A percentile compares a stretch with the other conserved stretches of the same genome.
Conservation (phyloP, 208 protist genomes). For the Wallacemonas sp. region DNA sequence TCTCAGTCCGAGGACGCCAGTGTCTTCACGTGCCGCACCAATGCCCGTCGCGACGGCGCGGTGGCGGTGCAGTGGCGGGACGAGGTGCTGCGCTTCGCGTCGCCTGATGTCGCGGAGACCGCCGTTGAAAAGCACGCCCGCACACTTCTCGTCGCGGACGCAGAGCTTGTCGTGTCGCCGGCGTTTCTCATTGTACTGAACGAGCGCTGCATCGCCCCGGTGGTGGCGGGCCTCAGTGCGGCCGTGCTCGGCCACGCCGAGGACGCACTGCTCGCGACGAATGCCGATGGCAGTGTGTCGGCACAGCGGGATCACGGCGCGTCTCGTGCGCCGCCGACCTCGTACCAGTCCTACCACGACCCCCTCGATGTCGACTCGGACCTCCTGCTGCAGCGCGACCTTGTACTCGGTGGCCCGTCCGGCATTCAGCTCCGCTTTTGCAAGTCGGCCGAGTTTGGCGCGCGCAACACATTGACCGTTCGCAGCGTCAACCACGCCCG, state of each 20-base stretch:
- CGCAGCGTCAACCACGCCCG: slow-evolving; percentile 42
- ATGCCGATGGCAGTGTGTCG: no score
- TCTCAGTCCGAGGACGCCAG: not conserved
- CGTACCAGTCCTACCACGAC: slow-evolving; percentile 7
- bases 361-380: slow-evolving; percentile 12
- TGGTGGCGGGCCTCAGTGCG: not conserved
- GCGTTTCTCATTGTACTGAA: slow-evolving; percentile 15
- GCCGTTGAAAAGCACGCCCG: slow-evolving; percentile 8
- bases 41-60: no score
- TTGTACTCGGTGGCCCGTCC: slow-evolving; percentile 33
- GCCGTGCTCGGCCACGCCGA: not conserved
- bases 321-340: no score
- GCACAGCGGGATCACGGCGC: no score
- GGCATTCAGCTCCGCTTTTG: slow-evolving; percentile 33
- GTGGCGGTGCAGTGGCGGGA: slow-evolving; percentile 8
- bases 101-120: not conserved
- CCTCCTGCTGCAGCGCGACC: slow-evolving; percentile 29
- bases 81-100: slow-evolving; percentile 9
- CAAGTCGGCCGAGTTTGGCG: slow-evolving; percentile 16
- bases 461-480: slow-evolving; percentile 35
- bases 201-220: slow-evolving; percentile 8
- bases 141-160: not conserved
- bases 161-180: slow-evolving; percentile 5
- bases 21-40: not conserved
- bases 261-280: no score